Evolutionary conservation across 179 eudicot genomes (phyloP), one percentile per base, ranked within the genome.

Genomic region (Silene vulgaris): DNA sequence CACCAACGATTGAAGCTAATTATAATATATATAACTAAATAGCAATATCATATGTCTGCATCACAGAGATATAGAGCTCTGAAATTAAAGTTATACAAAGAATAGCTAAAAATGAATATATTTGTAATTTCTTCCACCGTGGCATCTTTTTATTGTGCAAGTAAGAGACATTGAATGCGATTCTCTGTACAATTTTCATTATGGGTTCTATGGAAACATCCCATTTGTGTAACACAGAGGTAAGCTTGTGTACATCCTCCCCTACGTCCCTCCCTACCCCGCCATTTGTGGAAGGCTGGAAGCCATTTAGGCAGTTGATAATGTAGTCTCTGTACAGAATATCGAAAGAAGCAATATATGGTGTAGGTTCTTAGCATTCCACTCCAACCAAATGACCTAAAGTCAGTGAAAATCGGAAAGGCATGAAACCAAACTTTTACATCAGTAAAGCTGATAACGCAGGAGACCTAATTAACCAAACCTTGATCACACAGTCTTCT

Each of bases 361-460:
- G 4, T 11, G 37, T 67, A 70, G 73, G 60, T 57, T 70, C 63
- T 71, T 50, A 52, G 8, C 19, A 71, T 14, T 54, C 23, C 12
- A 26, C 43, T 2, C 64, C 61, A 28, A 28, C 63, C 45, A 54
- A 52, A 62, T 54, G 63, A 54, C 20, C 48, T 40, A 71, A 61
- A 28, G 6, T 35, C 40, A 69, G 50, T 8, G 72, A 68, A 43
- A 40, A 40, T 40, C 48, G 12, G 48, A 8, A 70, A 50, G 74
- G 30, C 74, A 70, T 50, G 61, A 48, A 8, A 48, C 37, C 61
- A 70, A 70, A 13, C 12, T 21, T 70, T 50, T 50, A 12, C 56
- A 70, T 70, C 61, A 52, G 59, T 16, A 69, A 50, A 52, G 14
- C 59, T 17, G 17, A 52, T 13, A 70, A 50, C 40, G 30, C 73